Evolutionary conservation across 345 rosid genomes (phyloP), one percentile per base, ranked within the genome.

Genomic region (Populus nigra): DNA sequence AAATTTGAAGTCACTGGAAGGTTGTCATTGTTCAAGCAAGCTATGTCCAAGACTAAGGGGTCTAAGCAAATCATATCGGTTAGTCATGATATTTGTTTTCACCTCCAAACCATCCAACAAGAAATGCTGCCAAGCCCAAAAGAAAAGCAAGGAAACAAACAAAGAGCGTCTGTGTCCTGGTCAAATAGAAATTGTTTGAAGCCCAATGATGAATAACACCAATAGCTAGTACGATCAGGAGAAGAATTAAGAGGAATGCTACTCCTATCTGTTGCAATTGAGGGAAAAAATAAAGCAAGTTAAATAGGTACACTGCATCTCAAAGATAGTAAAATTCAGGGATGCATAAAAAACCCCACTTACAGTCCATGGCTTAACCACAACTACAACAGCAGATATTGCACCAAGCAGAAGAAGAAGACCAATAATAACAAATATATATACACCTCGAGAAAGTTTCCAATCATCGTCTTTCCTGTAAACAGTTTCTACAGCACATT

Each of bases 191-290:
- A 89, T 92, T 96, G 89, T 96, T 96, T 73, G 99, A 94, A 70
- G 98, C 97, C 99, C 99, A 96, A 53, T 91, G 95, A 80, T 94
- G 97, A 79, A 90, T 90, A 81, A 94, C 97, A 81, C 94, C 97
- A 79, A 92, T 94, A 53, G 99, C 94, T 73, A 96, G 93, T 73
- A 92, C 97, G 62, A 94, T 87, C 78, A 92, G 88, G 79, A 96
- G 92, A 75, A 96, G 92, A 86, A 96, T 85, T 75, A 96, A 87
- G 62, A 96, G 97, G 81, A 94, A 94, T 10, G 99, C 90, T 43
- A 86, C 97, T 75, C 98, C 99, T 23, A 92, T 82, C 99, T 96
- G 97, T 91, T 65, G 77, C 77, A 82, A 77, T 65, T 31, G 73
- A 77, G 71, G 76, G 80, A 4, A 4, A 59, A 57, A 23, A 59